phyloP scores from a whole-genome alignment of 164 flowering plant genomes.

The Buxus sempervirens region DNA sequence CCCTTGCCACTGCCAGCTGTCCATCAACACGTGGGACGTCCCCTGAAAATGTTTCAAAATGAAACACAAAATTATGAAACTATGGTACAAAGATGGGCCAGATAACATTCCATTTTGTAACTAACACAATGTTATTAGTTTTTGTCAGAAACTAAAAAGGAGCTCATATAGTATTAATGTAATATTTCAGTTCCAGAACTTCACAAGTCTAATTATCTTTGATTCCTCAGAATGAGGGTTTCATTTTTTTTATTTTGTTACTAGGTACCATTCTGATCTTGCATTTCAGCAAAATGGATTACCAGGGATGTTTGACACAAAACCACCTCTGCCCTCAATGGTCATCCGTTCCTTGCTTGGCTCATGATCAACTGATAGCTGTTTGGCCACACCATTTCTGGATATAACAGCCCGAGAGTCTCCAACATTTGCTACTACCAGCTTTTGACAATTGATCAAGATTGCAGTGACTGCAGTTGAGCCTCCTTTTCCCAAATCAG shows the following conservation, averaged over 20 bases:
- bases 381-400: slow-evolving; percentile 53
- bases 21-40: slow-evolving; percentile 91
- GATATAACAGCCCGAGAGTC: slow-evolving; percentile 63
- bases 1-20: slow-evolving; percentile 87
- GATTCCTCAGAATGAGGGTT: no score
- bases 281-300: background rate
- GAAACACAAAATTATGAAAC: background rate
- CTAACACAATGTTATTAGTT: no score
- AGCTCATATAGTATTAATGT: no score
- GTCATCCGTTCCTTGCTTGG: slow-evolving; percentile 46
- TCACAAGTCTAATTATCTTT: background rate
- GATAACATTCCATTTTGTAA: no score
- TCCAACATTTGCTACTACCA: slow-evolving; percentile 65
- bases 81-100: background rate
- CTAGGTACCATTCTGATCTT: background rate
- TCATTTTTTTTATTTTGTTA: no score
- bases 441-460: slow-evolving; percentile 50
- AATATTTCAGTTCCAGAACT: no score
- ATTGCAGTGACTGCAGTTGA: slow-evolving; percentile 94
- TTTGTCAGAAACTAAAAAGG: no score
- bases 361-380: slow-evolving; percentile 68
- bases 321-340: slow-evolving; percentile 66
- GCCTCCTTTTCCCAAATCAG: slow-evolving; percentile 64
- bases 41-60: slow-evolving; percentile 32
- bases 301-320: slow-evolving; percentile 74